Evolutionary conservation across 2,329 filamentous ascomycete genomes (phyloP), one percentile per base, ranked within the genome.

Genomic region (Laburnicola sp.): DNA sequence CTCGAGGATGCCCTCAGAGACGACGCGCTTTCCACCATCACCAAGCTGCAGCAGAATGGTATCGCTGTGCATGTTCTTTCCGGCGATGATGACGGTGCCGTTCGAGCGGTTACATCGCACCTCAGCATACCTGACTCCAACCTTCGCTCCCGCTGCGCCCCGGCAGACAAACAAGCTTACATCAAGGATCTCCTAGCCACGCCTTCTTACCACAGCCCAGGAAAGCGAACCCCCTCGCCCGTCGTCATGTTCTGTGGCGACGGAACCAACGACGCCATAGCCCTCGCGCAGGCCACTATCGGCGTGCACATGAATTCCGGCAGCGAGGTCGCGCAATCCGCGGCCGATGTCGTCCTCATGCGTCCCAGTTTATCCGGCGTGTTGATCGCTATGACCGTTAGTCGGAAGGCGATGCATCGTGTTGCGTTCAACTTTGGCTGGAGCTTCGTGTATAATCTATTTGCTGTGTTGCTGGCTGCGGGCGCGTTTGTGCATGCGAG

Each of bases 231-330:
- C 2, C 44, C 34, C 9, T 47, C 54, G 40, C 57, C 63, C 0
- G 59, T 80, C 2, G 80, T 89, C 16, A 69, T 91, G 4, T 92
- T 93, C 70, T 80, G 81, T 50, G 89, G 89, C 32, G 88, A 94
- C 60, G 89, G 89, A 0, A 91, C 87, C n/a, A 93, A 93, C 66
- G 89, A 93, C 60, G 87, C 89, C 0, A 78, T 83, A 1, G 88
- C 88, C 0, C 78, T 93, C 0, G 83, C 87, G 0, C 82, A 86
- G 63, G 86, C 89, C 1, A 82, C 80, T 1, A 80, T 93, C 35
- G 89, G 89, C 16, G 76, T 91, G 0, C 86, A 89, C 59, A 83
- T 93, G 67, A 81, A 80, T 50, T 78, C 74, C 43, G 78, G 64
- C 6, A 67, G 63, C 8, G 87, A 90, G 50, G 77, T 92, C 2